Evolutionary conservation across 441 rosid species (phyloP).

Genomic region (Rhodomyrtus psidioides): DNA sequence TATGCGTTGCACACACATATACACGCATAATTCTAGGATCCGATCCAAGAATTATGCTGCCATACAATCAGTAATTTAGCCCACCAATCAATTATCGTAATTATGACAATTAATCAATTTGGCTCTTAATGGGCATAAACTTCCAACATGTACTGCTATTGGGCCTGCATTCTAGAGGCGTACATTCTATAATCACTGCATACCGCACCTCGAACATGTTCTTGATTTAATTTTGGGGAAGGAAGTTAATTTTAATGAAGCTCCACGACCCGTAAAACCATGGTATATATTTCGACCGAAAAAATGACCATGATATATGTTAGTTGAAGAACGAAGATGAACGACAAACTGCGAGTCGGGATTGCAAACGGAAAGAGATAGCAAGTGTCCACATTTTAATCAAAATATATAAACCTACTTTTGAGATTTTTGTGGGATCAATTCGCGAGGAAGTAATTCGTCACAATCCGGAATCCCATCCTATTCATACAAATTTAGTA

Average conservation of each 20-base stretch:
- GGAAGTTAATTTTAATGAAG: not conserved
- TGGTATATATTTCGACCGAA: not conserved
- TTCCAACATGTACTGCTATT: not conserved
- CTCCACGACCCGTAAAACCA: not conserved
- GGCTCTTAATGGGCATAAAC: too few relatives aligned
- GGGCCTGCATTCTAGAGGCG: not conserved
- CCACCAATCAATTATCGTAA: too few relatives aligned
- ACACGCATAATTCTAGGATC: too few relatives aligned
- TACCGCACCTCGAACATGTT: not conserved
- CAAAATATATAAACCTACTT: too few relatives aligned
- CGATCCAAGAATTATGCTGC: too few relatives aligned
- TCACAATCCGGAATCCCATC: not conserved
- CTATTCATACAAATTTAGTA: not conserved
- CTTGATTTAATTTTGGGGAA: not conserved
- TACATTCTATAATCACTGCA: not conserved
- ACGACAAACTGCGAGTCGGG: not conserved
- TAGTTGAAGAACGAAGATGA: not conserved
- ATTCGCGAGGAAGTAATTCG: not conserved
- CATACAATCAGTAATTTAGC: too few relatives aligned
- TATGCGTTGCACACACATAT: too few relatives aligned
- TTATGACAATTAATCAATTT: too few relatives aligned
- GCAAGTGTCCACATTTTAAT: not conserved
- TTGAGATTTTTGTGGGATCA: not conserved
- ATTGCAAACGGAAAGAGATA: not conserved
- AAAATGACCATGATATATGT: not conserved